These are phyloP conservation scores for Capsicum rhomboideum DNA, from an alignment of 257 asterid genomes.

Conservation along the genomic window DNA sequence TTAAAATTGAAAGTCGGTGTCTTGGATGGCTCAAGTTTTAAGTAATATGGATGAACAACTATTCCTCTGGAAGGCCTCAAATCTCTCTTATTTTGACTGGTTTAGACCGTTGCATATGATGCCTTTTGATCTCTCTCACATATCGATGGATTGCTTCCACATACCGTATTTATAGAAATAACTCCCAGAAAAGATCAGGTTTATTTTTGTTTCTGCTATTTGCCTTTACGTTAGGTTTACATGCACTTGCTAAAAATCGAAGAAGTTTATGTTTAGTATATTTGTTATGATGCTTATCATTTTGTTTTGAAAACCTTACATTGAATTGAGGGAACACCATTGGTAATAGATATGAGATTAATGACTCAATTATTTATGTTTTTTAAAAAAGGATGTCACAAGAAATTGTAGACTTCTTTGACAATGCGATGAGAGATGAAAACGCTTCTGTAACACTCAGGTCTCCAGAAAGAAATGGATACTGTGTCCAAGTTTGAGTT, in stretches of 20 bases:
- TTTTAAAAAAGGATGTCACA: not conserved
- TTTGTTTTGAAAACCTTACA: not conserved
- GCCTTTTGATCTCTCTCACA: not conserved
- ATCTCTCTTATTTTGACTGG: not conserved
- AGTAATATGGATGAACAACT: not conserved
- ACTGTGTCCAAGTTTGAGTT: not conserved
- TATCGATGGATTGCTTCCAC: not conserved
- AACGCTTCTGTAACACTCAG: not conserved
- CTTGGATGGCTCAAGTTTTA: not conserved
- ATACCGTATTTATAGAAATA: not conserved
- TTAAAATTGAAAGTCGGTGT: not conserved
- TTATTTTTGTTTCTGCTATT: not conserved
- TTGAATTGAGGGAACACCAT: not conserved
- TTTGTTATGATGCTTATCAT: not conserved
- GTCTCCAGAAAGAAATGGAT: not conserved
- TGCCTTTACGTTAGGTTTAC: not conserved
- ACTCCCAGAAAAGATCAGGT: not conserved
- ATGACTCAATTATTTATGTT: constrained; percentile 1
- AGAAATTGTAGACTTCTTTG: not conserved
- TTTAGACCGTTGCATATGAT: not conserved
- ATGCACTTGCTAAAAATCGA: not conserved
- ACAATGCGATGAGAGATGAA: constrained; percentile 5
- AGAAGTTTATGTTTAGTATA: not conserved
- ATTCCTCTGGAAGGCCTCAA: not conserved
- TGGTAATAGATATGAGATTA: not conserved